Base-by-base conservation (phyloP, 2,329 filamentous ascomycete genomes). In the Pseudopithomyces chartarum region DNA sequence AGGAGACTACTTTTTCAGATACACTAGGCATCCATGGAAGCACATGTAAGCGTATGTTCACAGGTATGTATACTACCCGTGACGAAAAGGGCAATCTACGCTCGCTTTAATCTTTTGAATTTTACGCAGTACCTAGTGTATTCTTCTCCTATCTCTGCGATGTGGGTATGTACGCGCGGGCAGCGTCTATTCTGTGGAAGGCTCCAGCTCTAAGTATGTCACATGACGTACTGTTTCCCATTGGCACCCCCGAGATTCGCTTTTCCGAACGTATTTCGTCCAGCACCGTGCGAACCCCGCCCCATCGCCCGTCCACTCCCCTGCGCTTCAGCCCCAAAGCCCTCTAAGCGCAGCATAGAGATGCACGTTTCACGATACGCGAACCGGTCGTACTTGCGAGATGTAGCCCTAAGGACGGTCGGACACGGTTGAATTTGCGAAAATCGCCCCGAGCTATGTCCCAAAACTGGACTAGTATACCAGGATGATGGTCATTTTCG, bases 341-440 rank as follows among this genome's bases (percentile, higher is more conserved):
- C 46, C 29, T 19, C 11, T 19, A 33, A 49, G 20, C 46, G 22
- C 6, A 34, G 11, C 44, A 22, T 32, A 7, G 19, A 39, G 46
- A 49, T 49, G 33, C 32, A 15, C 12, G 46, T 49, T 40, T 40
- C 46, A 49, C 11, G 6, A 11, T 23, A 19, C 33, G 26, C 33
- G 19, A 29, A 26, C 2, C 23, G 20, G 46, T 26, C 2, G 7
- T 11, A 12, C 19, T 29, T 49, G 20, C 46, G 46, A 49, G 20
- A 29, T 26, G 20, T 33, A 49, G 34, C 46, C 46, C 29, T 39
- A 15, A 10, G 2, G 13, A 26, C 33, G 33, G 45, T 44, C 22
- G 46, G 15, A 34, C 36, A 29, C 34, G 46, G 45, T 38, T 20
- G 50, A 34, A 13, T 17, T 50, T 52, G 49, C 39, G 39, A 52